Evolutionary conservation across 305 asterid genomes (phyloP).

Genomic region (Solanum chacoense): DNA sequence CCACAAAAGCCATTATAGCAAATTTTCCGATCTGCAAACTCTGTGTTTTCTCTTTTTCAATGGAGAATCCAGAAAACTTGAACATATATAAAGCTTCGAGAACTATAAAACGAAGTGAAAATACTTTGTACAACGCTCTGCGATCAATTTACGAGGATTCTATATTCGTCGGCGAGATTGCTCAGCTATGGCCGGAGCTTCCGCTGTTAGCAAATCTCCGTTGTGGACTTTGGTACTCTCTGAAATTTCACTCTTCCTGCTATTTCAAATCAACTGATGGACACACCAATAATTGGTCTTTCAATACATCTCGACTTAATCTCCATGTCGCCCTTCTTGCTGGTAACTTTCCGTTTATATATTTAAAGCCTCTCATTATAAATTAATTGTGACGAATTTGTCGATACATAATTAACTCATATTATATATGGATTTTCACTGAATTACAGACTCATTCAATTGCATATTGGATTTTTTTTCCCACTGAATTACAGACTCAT

Average conservation of each 20-base stretch:
- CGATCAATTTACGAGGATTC: slow-evolving; percentile 96
- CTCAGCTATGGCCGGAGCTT: slow-evolving; percentile 82
- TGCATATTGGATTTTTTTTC: no score
- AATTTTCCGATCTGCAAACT: background rate
- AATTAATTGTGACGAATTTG: no score
- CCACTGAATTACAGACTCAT: no score
- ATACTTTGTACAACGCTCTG: slow-evolving; percentile 65
- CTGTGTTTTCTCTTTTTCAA: background rate
- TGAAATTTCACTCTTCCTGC: slow-evolving; percentile 49
- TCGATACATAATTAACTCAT: no score
- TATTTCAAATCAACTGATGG: slow-evolving; percentile 99
- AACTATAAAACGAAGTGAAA: slow-evolving; percentile 63
- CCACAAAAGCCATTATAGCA: background rate
- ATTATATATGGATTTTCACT: no score
- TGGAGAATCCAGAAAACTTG: slow-evolving; percentile 4
- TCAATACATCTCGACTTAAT: slow-evolving; percentile 83
- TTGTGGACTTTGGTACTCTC: slow-evolving; percentile 89
- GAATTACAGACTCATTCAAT: no score
- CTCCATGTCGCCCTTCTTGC: slow-evolving; percentile 82
- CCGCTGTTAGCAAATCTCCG: slow-evolving; percentile 88
- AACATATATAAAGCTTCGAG: slow-evolving; percentile 68
- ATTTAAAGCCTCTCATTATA: background rate
- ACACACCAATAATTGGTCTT: slow-evolving; percentile 83
- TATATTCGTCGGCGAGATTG: slow-evolving; percentile 77
- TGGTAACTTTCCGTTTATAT: slow-evolving; percentile 29